Evolutionary conservation across 73 alveolate species (phyloP).

Genomic region (Urostyla sp.): DNA sequence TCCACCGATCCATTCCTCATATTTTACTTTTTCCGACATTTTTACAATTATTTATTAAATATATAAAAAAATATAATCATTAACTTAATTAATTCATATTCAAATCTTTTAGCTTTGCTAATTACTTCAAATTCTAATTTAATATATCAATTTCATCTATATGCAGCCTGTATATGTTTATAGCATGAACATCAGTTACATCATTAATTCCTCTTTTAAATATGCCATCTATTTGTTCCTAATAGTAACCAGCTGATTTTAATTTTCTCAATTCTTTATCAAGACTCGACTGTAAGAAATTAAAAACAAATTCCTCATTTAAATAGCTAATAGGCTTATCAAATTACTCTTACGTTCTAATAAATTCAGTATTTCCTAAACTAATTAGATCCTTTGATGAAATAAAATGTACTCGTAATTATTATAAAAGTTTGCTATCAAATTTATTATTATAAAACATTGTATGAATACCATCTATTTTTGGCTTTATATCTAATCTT

Average conservation of each 20-base stretch:
- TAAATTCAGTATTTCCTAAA: neutral
- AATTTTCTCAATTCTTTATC: neutral
- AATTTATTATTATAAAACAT: neutral
- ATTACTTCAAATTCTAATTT: conserved; percentile 2
- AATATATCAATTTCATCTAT: conserved; percentile 39
- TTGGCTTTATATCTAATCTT: neutral
- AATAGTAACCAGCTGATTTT: conserved; percentile 18
- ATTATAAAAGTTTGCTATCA: neutral
- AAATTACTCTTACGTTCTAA: neutral
- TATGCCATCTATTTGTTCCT: neutral
- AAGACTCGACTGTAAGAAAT: neutral
- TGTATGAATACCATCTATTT: neutral
- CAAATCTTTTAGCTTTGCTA: neutral
- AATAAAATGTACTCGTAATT: neutral
- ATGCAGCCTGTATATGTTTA: conserved; percentile 37
- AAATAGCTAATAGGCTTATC: neutral
- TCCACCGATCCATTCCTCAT: neutral
- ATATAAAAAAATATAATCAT: neutral
- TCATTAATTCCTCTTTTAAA: neutral
- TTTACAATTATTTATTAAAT: no score
- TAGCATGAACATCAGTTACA: neutral
- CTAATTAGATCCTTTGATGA: neutral
- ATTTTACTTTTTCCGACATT: neutral
- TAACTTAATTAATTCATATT: neutral
- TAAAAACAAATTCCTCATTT: conserved; percentile 27